Conservation (phyloP, 2,329 filamentous ascomycete species). For the Zasmidium citrigriseum region DNA sequence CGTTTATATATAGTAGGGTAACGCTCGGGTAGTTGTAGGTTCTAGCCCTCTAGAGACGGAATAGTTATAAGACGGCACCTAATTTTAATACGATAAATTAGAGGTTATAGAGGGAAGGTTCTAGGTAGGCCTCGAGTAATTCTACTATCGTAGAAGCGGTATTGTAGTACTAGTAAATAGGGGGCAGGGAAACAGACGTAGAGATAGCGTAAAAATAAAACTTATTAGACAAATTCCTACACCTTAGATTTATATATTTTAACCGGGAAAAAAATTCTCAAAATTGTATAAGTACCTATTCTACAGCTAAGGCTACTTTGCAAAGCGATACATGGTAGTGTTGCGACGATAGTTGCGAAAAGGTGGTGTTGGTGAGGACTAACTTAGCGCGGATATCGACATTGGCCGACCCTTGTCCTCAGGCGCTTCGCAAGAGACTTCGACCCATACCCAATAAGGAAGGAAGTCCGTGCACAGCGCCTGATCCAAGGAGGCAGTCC, state of each 20-base stretch:
- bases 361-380: background rate
- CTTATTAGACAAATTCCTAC: background rate
- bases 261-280: background rate
- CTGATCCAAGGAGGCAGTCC: background rate
- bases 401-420: background rate
- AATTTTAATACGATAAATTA: no score
- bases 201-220: background rate
- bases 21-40: no score
- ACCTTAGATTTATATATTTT: background rate
- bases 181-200: background rate
- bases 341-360: background rate
- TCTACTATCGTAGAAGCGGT: background rate
- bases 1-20: no score
- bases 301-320: background rate
- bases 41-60: no score
- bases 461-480: no score
- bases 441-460: no score
- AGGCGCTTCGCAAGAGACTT: background rate
- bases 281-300: background rate
- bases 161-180: background rate
- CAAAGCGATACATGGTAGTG: background rate
- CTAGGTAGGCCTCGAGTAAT: background rate
- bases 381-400: background rate
- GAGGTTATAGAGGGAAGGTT: background rate
- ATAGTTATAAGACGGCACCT: no score